phyloP scores from a whole-genome alignment of 768 basidiomycete species.

The Coprinellus micaceus region DNA sequence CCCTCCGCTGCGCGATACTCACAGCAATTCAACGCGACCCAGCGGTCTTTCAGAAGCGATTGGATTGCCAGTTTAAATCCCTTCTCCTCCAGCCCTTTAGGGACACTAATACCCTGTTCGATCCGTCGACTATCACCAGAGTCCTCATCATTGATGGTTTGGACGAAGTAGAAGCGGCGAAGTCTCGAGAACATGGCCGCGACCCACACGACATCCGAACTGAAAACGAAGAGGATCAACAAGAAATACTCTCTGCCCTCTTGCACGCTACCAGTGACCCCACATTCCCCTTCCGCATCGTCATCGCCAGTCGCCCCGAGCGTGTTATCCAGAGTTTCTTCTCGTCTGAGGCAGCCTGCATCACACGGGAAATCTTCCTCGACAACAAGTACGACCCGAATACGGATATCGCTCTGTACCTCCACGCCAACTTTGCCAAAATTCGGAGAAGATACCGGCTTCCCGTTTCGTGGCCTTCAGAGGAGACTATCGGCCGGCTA shows the following conservation, averaged over 20 bases:
- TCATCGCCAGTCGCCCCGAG: slow-evolving; percentile 9
- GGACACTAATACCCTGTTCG: not conserved
- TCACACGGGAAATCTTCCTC: not conserved
- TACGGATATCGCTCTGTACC: not conserved
- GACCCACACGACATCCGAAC: not conserved
- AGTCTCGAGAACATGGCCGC: not conserved
- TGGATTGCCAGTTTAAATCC: not conserved
- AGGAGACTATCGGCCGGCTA: not conserved
- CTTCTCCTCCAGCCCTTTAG: not conserved
- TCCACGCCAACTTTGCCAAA: not conserved
- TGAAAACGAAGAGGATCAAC: not conserved
- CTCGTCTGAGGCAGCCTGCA: not conserved
- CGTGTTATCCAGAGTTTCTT: not conserved
- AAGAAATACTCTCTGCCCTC: slow-evolving; percentile 3
- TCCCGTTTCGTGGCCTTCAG: not conserved
- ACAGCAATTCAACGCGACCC: not conserved
- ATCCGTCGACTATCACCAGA: not conserved
- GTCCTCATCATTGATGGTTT: not conserved
- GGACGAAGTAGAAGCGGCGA: not conserved
- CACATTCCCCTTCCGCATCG: not conserved
- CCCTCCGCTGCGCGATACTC: not conserved
- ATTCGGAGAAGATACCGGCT: slow-evolving; percentile 1
- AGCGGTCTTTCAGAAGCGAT: not conserved
- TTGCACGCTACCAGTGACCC: not conserved
- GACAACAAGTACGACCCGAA: slow-evolving; percentile 1